Percentiles rank a stretch among this genome's conserved stretches.
These are phyloP conservation scores for Clonostachys chloroleuca DNA, from an alignment of 2,329 filamentous ascomycete species.

Conservation along the genomic window DNA sequence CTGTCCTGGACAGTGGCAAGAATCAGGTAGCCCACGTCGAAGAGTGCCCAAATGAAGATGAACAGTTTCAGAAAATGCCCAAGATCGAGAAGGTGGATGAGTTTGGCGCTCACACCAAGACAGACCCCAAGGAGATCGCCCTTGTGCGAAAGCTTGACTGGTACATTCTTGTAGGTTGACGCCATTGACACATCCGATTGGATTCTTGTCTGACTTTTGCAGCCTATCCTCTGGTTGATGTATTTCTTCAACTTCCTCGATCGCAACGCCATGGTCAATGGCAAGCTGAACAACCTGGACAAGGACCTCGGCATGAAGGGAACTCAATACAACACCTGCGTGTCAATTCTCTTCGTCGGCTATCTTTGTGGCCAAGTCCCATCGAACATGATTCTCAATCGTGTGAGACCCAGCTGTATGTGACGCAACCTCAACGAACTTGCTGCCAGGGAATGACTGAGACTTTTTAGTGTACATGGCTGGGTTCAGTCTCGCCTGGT, in stretches of 20 bases:
- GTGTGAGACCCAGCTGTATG: conserved; percentile 29
- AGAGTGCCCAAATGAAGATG: background rate
- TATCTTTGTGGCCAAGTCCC: conserved; percentile 36
- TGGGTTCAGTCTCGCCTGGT: conserved; percentile 12
- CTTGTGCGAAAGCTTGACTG: conserved; percentile 21
- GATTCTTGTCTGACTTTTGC: no score
- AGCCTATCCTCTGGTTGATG: conserved; percentile 23
- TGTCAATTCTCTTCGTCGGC: conserved; percentile 30
- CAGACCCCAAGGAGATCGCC: conserved; percentile 16
- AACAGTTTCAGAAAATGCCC: background rate
- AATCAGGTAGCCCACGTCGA: no score
- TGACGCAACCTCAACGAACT: conserved; percentile 8
- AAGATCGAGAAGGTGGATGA: conserved; percentile 8
- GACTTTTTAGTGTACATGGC: background rate
- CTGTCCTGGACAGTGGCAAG: no score
- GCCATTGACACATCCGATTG: no score
- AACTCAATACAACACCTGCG: conserved; percentile 20
- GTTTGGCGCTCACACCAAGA: conserved; percentile 17
- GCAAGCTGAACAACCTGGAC: conserved; percentile 38
- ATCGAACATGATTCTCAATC: conserved; percentile 44
- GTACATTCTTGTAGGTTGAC: conserved; percentile 14
- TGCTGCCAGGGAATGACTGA: no score
- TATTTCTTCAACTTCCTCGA: background rate
- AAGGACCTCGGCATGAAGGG: conserved; percentile 13
- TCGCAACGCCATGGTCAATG: conserved; percentile 30